These are phyloP conservation scores for Talaromyces borbonicus DNA, from an alignment of 495 filamentous ascomycete species.

Conservation along the genomic window DNA sequence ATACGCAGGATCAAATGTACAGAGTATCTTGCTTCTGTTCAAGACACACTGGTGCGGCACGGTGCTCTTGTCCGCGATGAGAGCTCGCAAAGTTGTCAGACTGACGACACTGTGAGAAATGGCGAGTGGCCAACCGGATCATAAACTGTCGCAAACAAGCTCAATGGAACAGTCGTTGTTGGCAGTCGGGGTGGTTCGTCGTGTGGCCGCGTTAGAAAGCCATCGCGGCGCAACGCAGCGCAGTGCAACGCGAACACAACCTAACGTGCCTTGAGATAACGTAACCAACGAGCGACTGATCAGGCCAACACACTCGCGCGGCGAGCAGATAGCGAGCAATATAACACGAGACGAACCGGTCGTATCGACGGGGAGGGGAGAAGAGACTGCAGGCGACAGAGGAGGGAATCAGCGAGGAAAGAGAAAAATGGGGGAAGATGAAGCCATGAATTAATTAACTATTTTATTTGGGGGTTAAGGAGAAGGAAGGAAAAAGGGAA, in stretches of 20 bases:
- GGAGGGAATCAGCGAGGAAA: constrained; percentile 1
- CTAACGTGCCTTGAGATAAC: too few relatives aligned
- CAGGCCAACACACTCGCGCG: background rate
- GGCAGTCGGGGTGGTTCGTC: too few relatives aligned
- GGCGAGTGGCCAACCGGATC: too few relatives aligned
- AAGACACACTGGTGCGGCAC: background rate
- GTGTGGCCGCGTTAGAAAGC: background rate
- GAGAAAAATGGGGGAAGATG: background rate
- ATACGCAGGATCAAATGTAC: too few relatives aligned
- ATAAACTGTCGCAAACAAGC: too few relatives aligned
- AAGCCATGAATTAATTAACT: background rate
- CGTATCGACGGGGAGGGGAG: constrained; percentile 11
- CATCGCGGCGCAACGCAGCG: background rate
- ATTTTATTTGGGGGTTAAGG: too few relatives aligned
- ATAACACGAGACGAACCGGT: background rate
- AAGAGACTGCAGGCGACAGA: constrained; percentile 14
- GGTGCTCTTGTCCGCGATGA: background rate
- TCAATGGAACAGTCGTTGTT: too few relatives aligned
- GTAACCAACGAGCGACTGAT: background rate
- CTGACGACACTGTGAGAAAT: constrained; percentile 7
- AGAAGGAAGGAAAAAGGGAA: too few relatives aligned
- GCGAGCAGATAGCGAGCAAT: background rate
- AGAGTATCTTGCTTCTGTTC: too few relatives aligned
- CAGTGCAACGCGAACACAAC: too few relatives aligned
- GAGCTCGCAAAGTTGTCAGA: too few relatives aligned